Evolutionary conservation across 208 protist species (phyloP).

Genomic region (Endotrypanum monterogeii): DNA sequence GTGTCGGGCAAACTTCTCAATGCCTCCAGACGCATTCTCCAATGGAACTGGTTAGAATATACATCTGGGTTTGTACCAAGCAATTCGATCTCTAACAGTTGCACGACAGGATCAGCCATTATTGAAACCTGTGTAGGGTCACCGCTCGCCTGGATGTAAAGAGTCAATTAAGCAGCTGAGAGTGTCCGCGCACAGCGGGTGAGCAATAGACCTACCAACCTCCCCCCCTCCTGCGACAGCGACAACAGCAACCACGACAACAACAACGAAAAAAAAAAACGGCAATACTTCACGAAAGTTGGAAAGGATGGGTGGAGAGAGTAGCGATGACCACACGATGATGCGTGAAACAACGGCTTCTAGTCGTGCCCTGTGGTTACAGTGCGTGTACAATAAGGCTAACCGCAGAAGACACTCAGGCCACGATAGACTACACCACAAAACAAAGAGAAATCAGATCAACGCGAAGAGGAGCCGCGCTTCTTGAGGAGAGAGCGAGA

Average conservation of each 20-base stretch:
- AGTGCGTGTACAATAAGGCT: not conserved
- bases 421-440: not conserved
- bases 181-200: not conserved
- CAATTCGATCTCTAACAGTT: conserved; percentile 90
- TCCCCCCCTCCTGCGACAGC: no score
- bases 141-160: not conserved
- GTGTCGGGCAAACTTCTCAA: conserved; percentile 72
- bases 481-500: not conserved
- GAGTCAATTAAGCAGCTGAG: not conserved
- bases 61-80: conserved; percentile 72
- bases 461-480: not conserved
- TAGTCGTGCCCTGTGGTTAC: not conserved
- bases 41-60: conserved; percentile 60
- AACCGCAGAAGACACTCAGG: no score
- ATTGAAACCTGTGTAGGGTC: not conserved
- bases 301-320: not conserved
- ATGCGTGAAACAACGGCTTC: no score
- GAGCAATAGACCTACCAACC: no score
- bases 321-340: no score
- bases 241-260: no score
- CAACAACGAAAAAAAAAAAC: not conserved
- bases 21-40: conserved; percentile 81
- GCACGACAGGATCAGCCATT: conserved; percentile 79
- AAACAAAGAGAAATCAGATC: not conserved
- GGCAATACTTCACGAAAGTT: not conserved